Base-by-base conservation (phyloP, 2,329 filamentous ascomycete genomes). In the Phaeoacremonium minimum region DNA sequence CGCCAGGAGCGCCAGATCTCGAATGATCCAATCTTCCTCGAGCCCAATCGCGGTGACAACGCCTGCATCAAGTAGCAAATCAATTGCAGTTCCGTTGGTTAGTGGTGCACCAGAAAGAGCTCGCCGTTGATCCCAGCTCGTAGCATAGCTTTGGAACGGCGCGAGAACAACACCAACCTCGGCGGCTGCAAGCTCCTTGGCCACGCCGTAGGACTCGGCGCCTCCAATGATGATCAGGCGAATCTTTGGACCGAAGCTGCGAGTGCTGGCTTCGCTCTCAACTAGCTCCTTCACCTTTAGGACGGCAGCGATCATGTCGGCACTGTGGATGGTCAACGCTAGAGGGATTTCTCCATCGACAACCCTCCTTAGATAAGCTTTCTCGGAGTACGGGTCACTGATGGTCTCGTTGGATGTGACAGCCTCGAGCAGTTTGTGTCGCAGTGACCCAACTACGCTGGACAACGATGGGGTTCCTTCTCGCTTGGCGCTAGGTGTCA, bases 21-120 rank as follows among this genome's bases (percentile, higher is more conserved):
- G 64, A 4, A 82, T 67, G 35, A 76, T 51, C 77, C 75, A 84
- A 46, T 81, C 76, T 50, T 83, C 77, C 29, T 71, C 64, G 5
- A 80, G 64, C 1, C 78, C 75, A 16, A 84, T 68, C 0, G 70
- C 80, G 1, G 73, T 65, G 4, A 60, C 51, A 1, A 84, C 80
- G 3, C 79, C 80, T 0, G 78, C 79, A 7, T 69, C 67, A 1
- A 80, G 46, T 2, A 85, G 66, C 11, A 50, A 55, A 42, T 84
- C 77, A 5, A 81, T 60, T 0, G 70, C 69, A 1, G 80, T 84
- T 17, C 79, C 78, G 46, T 83, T 81, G 1, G 79, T 81, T 1
- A 85, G 64, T 2, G 81, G 81, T 5, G 80, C 80, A 2, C 81
- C 81, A 0, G 77, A 72, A 9, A 85, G 61, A 0, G 76, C 71